Conservation (phyloP, 2,329 filamentous ascomycete genomes). For the Coniochaeta sp. region DNA sequence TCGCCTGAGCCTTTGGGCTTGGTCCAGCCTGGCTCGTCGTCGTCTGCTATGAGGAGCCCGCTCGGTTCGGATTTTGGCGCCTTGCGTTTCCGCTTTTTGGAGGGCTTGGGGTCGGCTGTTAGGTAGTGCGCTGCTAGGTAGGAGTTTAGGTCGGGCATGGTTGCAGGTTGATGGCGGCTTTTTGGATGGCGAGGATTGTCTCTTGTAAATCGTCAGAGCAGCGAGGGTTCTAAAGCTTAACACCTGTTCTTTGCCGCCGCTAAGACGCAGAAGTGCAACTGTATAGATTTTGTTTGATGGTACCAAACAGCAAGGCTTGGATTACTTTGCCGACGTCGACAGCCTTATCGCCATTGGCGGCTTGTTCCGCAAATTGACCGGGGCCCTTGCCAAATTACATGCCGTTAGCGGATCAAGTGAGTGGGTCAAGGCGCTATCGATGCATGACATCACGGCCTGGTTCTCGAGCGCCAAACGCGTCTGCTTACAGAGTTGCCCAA, state of each 20-base stretch:
- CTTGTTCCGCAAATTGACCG: neutral
- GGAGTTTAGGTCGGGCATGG: constrained; percentile 60
- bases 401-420: neutral
- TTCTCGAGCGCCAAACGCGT: too few relatives aligned
- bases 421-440: neutral
- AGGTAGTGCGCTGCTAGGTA: constrained; percentile 94
- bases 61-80: constrained; percentile 22
- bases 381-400: neutral
- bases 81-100: constrained; percentile 60
- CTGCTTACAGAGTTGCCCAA: too few relatives aligned
- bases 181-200: neutral
- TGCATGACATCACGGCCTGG: neutral
- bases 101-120: constrained; percentile 51
- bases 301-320: neutral
- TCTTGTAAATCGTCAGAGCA: too few relatives aligned
- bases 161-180: neutral
- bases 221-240: too few relatives aligned
- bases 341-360: neutral
- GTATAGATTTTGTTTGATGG: neutral
- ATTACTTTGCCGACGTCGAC: neutral
- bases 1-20: constrained; percentile 34
- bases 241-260: too few relatives aligned
- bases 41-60: constrained; percentile 58
- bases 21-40: constrained; percentile 50
- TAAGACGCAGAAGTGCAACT: too few relatives aligned